Evolutionary conservation across 2,329 filamentous ascomycete species (phyloP).

Genomic region (Pseudogymnoascus sp.): DNA sequence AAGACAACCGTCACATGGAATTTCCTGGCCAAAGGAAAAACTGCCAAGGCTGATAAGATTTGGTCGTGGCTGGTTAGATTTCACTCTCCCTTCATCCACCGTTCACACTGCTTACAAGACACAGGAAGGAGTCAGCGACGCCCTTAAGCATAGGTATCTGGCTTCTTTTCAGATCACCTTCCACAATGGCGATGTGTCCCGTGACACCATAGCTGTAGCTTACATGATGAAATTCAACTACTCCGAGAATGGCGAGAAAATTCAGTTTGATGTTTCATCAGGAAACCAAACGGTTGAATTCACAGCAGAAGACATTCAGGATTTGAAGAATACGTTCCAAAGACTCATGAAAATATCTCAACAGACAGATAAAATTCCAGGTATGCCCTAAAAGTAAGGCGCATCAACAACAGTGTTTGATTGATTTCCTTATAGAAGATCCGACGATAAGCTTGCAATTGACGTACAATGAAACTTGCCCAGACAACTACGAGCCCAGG

Average conservation of each 20-base stretch:
- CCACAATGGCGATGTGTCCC: background rate
- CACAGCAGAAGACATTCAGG: background rate
- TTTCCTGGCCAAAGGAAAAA: background rate
- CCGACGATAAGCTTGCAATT: constrained; percentile 1
- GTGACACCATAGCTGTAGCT: background rate
- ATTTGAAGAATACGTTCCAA: background rate
- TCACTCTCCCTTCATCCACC: background rate
- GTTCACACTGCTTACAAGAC: background rate
- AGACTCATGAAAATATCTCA: background rate
- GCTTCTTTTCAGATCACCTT: constrained; percentile 2
- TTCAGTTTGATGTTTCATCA: background rate
- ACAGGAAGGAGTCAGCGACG: constrained; percentile 7
- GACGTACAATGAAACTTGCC: background rate
- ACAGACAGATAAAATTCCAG: background rate
- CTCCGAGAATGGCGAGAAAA: background rate
- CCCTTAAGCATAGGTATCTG: constrained; percentile 7
- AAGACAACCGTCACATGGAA: background rate
- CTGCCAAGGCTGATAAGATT: background rate
- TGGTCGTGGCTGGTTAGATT: background rate
- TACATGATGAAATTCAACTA: constrained; percentile 7
- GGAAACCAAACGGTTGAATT: background rate
- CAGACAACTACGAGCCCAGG: background rate
- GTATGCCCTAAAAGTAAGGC: background rate
- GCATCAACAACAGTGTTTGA: background rate
- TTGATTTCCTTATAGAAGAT: background rate